Evolutionary conservation across 192 early-diverging fungal species (phyloP).

Genomic region (Coemansia biformis): DNA sequence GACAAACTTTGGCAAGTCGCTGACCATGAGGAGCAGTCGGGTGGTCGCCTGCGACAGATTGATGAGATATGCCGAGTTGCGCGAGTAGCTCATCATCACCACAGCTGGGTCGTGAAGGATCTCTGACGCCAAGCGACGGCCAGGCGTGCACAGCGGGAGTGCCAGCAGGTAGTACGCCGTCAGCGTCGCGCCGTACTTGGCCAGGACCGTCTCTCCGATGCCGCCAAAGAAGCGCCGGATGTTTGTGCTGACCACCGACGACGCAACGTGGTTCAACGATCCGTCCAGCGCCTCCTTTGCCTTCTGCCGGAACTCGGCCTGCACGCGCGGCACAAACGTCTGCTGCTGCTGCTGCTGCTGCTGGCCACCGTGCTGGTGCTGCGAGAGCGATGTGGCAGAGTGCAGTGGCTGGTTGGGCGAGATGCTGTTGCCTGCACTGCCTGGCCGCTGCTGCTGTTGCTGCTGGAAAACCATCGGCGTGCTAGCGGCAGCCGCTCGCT

Average conservation of each 20-base stretch:
- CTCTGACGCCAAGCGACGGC: conserved; percentile 27
- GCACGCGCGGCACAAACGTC: conserved; percentile 38
- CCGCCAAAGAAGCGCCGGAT: conserved; percentile 47
- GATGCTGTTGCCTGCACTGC: too few species aligned
- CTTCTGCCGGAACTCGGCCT: conserved; percentile 25
- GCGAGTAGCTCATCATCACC: conserved; percentile 63
- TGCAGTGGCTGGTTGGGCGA: too few species aligned
- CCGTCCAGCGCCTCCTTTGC: conserved; percentile 31
- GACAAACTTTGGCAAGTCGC: conserved; percentile 87
- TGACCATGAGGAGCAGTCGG: conserved; percentile 81
- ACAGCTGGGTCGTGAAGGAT: conserved; percentile 41
- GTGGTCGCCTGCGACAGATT: conserved; percentile 76
- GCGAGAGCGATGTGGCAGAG: too few species aligned
- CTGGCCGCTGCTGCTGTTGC: conserved; percentile 1
- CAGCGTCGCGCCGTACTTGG: conserved; percentile 93
- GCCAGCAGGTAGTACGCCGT: conserved; percentile 70
- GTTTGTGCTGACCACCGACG: conserved; percentile 33
- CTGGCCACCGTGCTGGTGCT: too few species aligned
- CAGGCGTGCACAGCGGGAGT: conserved; percentile 69
- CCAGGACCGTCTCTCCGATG: conserved; percentile 69
- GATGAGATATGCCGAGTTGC: conserved; percentile 69
- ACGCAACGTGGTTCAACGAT: conserved; percentile 22
- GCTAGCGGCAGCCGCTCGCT: conserved; percentile 30
- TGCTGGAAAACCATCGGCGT: conserved; percentile 29
- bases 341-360: neutral